Base-by-base conservation (phyloP, 2,329 filamentous ascomycete species). In the Fusarium sp. region DNA sequence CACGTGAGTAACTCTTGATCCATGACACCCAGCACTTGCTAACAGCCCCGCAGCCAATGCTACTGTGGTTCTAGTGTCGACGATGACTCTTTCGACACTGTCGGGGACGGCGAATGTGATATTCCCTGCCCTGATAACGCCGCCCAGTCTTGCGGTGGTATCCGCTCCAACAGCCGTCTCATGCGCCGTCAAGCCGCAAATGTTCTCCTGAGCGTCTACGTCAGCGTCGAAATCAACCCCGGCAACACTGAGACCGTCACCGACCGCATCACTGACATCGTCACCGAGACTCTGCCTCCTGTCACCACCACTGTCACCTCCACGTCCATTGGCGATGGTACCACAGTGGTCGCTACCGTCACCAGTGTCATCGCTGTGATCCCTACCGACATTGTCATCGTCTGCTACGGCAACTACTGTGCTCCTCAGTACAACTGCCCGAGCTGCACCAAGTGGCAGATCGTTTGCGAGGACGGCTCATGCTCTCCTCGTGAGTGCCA, bases 391-490 rank as follows among this genome's bases (percentile, higher is more conserved):
- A 30, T 70, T 40, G 66, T 72, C 62, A 73, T 77, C 53, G 66
- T 77, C 68, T 75, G 75, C 75, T 75, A 70, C 63, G 77, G 77
- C 27, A 75, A 76, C 65, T 78, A 65, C 64, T 78, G 77, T 61
- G 64, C 65, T 50, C 75, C 66, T 53, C 64, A 78, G 71, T 34
- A 47, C 60, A 65, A 77, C 69, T 79, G 78, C 76, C 67, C 70
- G 43, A 62, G 59, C 34, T 74, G 72, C 72, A 70, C 66, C 61
- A 60, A 72, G 43, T 75, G 54, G 52, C 73, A 75, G 53, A 31
- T 82, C 16, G 75, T 79, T 74, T 80, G 79, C 73, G 76, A 75
- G 62, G 79, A 79, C 28, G 77, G 76, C 23, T 50, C 71, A 70
- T 82, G 80, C 72, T 58, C 66, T 36, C 74, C 69, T 34, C 76